Conservation (phyloP, 306 rosid species). For the Rosa lucieae region DNA sequence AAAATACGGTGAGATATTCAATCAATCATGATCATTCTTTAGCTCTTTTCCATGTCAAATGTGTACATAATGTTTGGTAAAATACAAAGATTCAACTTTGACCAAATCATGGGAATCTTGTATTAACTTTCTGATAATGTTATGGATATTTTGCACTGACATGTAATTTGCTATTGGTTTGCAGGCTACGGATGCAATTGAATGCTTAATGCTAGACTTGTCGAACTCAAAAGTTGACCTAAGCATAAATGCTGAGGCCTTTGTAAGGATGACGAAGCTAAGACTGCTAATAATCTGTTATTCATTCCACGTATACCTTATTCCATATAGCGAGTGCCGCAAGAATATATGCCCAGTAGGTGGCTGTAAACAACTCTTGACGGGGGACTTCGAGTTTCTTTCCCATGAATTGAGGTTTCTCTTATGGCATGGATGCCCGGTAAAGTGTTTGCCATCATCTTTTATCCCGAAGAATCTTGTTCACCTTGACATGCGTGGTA, state of each 20-base stretch:
- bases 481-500: too few species aligned
- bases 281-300: constrained; percentile 3
- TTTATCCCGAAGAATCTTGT: too few species aligned
- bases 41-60: too few species aligned
- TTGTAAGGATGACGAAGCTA: constrained; percentile 21
- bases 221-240: background rate
- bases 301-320: too few species aligned
- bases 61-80: too few species aligned
- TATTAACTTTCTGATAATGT: too few species aligned
- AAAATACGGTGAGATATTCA: background rate
- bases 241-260: constrained; percentile 20
- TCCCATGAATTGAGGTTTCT: constrained; percentile 17
- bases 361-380: background rate
- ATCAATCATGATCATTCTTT: too few species aligned
- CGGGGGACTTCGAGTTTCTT: background rate
- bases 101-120: background rate
- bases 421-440: constrained; percentile 16
- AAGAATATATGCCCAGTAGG: too few species aligned
- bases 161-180: background rate
- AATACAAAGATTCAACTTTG: background rate
- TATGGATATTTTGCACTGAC: background rate
- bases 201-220: constrained; percentile 12
- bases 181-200: constrained; percentile 17
- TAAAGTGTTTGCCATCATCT: too few species aligned
- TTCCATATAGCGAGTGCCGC: too few species aligned